A percentile compares a stretch with the other conserved stretches of the same genome.
phyloP scores from a whole-genome alignment of 2,329 filamentous ascomycete genomes.

The Dactylonectria estremocensis region DNA sequence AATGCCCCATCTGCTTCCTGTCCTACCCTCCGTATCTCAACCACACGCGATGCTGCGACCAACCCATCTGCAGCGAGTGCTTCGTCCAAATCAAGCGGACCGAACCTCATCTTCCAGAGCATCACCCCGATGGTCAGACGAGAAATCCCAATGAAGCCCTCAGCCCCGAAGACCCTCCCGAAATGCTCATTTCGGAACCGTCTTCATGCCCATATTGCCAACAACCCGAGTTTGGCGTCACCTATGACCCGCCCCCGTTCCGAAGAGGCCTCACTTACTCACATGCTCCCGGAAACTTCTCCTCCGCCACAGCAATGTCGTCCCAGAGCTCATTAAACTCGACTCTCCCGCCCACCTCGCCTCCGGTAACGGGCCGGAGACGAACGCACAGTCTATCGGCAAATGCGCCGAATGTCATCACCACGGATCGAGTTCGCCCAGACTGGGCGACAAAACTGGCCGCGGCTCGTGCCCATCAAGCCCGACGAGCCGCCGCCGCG shows the following conservation, averaged over 20 bases:
- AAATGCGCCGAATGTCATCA: conserved; percentile 87
- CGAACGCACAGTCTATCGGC: conserved; percentile 80
- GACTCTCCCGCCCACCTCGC: conserved; percentile 59
- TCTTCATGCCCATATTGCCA: conserved; percentile 96
- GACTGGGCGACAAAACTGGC: conserved; percentile 95
- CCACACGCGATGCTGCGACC: conserved; percentile 94
- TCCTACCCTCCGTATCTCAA: conserved; percentile 97
- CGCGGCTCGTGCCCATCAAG: conserved; percentile 86
- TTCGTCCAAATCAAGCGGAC: conserved; percentile 98
- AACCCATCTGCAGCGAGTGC: conserved; percentile 97
- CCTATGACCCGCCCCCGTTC: conserved; percentile 91
- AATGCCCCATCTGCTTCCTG: conserved; percentile 97
- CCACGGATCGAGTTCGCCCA: conserved; percentile 91
- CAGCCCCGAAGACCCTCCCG: conserved; percentile 66
- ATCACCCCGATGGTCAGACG: conserved; percentile 67
- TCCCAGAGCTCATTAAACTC: conserved; percentile 87
- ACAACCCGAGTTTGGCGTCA: conserved; percentile 96
- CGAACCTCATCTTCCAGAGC: conserved; percentile 91
- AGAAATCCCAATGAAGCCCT: conserved; percentile 55
- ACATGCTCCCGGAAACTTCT: conserved; percentile 57
- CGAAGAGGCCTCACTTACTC: conserved; percentile 84
- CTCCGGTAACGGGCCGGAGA: conserved; percentile 58
- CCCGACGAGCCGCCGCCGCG: conserved; percentile 90
- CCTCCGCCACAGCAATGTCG: conserved; percentile 80
- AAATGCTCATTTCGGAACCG: conserved; percentile 89